phyloP scores from a whole-genome alignment of 176 grass and related monocot species.

The Otatea glauca region DNA sequence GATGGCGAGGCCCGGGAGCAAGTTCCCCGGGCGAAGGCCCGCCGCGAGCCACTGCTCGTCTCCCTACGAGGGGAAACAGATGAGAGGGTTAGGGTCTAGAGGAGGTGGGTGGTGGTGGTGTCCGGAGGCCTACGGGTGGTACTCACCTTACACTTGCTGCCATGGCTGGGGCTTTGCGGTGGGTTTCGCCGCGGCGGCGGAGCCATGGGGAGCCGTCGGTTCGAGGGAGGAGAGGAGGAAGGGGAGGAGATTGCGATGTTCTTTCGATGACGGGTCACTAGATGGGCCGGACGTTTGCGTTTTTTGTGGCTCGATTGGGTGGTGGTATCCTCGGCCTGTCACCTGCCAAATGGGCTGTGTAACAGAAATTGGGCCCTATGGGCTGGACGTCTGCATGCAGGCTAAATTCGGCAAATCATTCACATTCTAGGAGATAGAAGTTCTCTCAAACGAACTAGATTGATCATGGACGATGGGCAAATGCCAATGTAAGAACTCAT shows the following conservation, averaged over 20 bases:
- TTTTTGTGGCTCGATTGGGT: neutral
- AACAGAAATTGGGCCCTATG: neutral
- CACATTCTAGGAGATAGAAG: neutral
- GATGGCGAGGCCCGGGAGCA: slow-evolving; percentile 76
- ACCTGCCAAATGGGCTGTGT: neutral
- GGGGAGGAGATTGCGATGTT: neutral
- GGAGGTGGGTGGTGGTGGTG: neutral
- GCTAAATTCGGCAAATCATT: neutral
- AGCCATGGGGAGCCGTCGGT: slow-evolving; percentile 41
- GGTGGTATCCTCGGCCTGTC: neutral
- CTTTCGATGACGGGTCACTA: neutral
- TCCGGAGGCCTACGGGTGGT: neutral
- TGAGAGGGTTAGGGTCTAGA: neutral
- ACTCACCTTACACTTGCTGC: slow-evolving; percentile 46
- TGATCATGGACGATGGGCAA: too few species aligned
- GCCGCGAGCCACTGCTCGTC: slow-evolving; percentile 88
- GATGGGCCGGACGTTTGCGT: neutral
- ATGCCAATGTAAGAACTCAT: too few species aligned
- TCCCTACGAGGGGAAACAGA: slow-evolving; percentile 22
- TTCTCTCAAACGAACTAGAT: too few species aligned
- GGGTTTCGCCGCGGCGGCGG: slow-evolving; percentile 53
- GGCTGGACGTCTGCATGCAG: neutral
- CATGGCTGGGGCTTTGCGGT: slow-evolving; percentile 24
- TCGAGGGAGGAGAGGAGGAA: neutral
- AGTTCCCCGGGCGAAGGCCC: slow-evolving; percentile 65